Conservation (phyloP, 2,329 filamentous ascomycete species). For the Botryotinia convoluta region DNA sequence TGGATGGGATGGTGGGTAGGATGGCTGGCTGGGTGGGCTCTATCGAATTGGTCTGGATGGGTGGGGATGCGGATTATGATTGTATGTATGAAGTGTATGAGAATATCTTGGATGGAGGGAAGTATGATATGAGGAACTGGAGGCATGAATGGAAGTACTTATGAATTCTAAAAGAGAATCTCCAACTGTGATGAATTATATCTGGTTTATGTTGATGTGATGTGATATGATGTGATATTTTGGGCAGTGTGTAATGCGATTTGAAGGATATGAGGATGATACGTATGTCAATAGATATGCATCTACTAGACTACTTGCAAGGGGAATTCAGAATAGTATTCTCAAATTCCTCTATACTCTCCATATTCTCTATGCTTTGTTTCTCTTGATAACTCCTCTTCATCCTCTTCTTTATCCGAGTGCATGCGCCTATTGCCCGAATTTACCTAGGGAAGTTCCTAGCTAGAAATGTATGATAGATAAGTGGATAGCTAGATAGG, state of each 20-base stretch:
- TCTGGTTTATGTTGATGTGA: not conserved
- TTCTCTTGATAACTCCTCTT: not conserved
- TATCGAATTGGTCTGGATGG: not conserved
- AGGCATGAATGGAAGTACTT: not conserved
- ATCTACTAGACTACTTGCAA: not conserved
- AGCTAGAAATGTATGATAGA: not conserved
- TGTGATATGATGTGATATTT: not conserved
- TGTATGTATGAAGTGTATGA: constrained; percentile 10
- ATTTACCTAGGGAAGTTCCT: not conserved
- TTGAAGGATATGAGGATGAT: not conserved
- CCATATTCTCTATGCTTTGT: not conserved
- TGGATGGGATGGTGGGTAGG: not conserved
- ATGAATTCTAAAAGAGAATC: not conserved
- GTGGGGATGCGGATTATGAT: not conserved
- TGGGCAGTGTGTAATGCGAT: not conserved
- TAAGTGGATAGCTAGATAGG: not conserved
- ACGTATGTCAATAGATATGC: not conserved
- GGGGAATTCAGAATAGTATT: not conserved
- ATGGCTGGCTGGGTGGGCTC: constrained; percentile 7
- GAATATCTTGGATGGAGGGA: not conserved
- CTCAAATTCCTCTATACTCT: not conserved
- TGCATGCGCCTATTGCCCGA: not conserved
- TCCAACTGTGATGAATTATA: not conserved
- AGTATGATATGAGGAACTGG: constrained; percentile 10
- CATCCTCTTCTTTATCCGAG: not conserved